Conservation (phyloP, 192 early-diverging fungal genomes). For the Coemansia asiatica region DNA sequence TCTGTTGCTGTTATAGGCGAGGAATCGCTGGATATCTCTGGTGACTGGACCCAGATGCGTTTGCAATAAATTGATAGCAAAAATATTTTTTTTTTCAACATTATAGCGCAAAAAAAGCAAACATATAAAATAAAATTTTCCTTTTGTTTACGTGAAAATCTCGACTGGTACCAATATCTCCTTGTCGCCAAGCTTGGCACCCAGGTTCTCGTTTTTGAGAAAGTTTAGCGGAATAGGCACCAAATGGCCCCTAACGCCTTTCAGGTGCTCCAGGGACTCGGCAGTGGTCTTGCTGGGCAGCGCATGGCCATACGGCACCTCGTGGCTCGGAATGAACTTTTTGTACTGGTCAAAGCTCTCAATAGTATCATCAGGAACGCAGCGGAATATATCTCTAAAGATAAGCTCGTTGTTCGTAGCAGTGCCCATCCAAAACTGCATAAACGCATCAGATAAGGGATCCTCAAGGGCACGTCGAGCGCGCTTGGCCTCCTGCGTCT, state of each 20-base stretch:
- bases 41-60: slow-evolving; percentile 36
- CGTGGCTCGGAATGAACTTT: slow-evolving; percentile 48
- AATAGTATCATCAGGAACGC: slow-evolving; percentile 82
- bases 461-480: slow-evolving; percentile 57
- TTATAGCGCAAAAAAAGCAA: background rate
- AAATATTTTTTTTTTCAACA: background rate
- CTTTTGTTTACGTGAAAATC: slow-evolving; percentile 53
- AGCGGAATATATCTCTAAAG: slow-evolving; percentile 81
- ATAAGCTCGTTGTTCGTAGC: slow-evolving; percentile 67
- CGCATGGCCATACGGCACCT: slow-evolving; percentile 47
- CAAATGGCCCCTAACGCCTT: slow-evolving; percentile 46
- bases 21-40: slow-evolving; percentile 33
- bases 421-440: slow-evolving; percentile 62
- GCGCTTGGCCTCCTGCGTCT: background rate
- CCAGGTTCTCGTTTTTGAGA: slow-evolving; percentile 50
- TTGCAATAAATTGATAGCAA: slow-evolving; percentile 10
- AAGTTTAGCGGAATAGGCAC: slow-evolving; percentile 56
- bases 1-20: slow-evolving; percentile 51
- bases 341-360: slow-evolving; percentile 61
- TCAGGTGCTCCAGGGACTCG: slow-evolving; percentile 35
- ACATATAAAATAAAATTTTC: too few relatives aligned
- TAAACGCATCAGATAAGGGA: slow-evolving; percentile 67
- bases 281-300: slow-evolving; percentile 21
- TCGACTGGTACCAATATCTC: slow-evolving; percentile 54
- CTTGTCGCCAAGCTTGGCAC: slow-evolving; percentile 51